Evolutionary conservation across 495 filamentous ascomycete species (phyloP), one percentile per base, ranked within the genome.

Genomic region (Penicillium nucicola): DNA sequence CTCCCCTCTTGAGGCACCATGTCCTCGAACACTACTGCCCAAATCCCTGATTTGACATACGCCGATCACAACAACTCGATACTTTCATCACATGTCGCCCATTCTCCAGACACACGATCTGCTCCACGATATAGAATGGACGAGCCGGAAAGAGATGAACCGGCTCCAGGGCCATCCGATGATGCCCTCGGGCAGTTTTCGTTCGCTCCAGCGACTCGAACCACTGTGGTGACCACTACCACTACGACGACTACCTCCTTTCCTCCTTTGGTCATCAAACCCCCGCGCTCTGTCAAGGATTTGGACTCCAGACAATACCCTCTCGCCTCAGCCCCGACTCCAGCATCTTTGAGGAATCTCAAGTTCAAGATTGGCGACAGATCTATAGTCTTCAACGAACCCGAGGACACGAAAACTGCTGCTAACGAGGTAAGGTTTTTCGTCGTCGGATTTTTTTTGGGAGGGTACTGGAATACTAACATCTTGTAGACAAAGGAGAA

Each of bases 171-270:
- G 45, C 52, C 59, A 15, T 53, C 61, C 17, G 58, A 34, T 34
- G 56, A 55, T 41, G 76, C 71, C 32, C 58, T 88, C 46, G 86
- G 79, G 10, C 82, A 86, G 58, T 80, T 90, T 47, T 85, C 84
- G 12, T 86, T 84, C 62, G 84, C 81, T 47, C 86, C 86, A 22
- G 81, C 86, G 13, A 89, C 86, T 18, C 78, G 84, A 61, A 88
- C 85, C 17, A 89, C 86, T 2, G 82, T 89, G 8, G 84, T 97
- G 52, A 97, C 92, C 4, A 97, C 93, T 0, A 97, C 92, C 0
- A 97, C 92, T 0, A 96, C 90, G 1, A 97, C 92, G 0, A 96
- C 93, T 17, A 86, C 89, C 30, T 84, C 83, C 5, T 92, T 93
- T 51, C 92, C 93, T 12, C 92, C 91, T 14, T 69, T 97, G 11